phyloP scores from a whole-genome alignment of 108 stramenopile genomes.

The Nitzschia sp. region DNA sequence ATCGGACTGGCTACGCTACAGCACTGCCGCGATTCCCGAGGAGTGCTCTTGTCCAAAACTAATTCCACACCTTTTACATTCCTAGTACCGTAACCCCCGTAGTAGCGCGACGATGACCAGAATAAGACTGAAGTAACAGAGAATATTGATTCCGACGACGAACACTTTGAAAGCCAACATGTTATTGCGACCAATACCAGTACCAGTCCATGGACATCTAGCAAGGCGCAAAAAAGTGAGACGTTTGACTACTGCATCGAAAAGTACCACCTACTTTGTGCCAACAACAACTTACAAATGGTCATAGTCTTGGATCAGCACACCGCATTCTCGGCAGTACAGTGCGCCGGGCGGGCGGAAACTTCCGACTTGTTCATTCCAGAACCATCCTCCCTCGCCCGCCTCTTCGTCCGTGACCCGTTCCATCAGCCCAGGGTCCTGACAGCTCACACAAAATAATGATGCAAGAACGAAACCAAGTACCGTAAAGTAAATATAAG shows the following conservation, averaged over 20 bases:
- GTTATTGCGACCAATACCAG: constrained; percentile 75
- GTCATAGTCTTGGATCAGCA: constrained; percentile 82
- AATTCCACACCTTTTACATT: background rate
- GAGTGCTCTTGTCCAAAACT: no score
- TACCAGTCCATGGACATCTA: constrained; percentile 85
- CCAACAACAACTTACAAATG: constrained; percentile 58
- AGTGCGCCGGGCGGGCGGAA: constrained; percentile 88
- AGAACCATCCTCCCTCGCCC: constrained; percentile 85
- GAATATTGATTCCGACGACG: constrained; percentile 79
- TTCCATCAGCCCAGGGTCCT: constrained; percentile 88
- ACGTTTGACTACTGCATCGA: background rate
- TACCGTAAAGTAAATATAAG: constrained; percentile 72
- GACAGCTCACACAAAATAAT: constrained; percentile 81
- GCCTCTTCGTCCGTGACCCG: constrained; percentile 84
- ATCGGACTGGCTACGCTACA: no score
- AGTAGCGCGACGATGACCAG: constrained; percentile 62
- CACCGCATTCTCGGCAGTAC: constrained; percentile 84
- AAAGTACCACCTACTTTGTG: no score
- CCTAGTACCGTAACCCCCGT: constrained; percentile 34
- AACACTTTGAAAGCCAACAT: constrained; percentile 82
- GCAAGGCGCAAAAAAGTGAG: background rate
- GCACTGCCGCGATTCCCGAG: no score
- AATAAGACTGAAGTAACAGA: constrained; percentile 84
- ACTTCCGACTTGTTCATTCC: constrained; percentile 90
- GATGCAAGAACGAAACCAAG: constrained; percentile 60